Evolutionary conservation across 2,329 filamentous ascomycete species (phyloP), one percentile per base, ranked within the genome.

Genomic region (Chalaropsis thielavioides): DNA sequence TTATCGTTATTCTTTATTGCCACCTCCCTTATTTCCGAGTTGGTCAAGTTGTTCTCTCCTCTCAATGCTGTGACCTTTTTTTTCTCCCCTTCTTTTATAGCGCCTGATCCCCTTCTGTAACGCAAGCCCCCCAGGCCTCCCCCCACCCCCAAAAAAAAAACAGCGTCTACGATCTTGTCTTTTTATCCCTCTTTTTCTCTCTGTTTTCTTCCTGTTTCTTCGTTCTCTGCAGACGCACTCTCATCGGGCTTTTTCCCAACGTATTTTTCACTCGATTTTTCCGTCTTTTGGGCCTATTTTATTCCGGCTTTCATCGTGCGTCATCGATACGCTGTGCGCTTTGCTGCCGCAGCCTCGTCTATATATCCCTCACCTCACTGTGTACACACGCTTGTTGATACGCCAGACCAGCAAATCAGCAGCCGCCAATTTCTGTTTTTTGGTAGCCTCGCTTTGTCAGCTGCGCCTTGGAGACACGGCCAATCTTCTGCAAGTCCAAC

Each of bases 21-120:
- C 51, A n/a, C 27, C 27, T 56, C 24, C 24, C 51, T 56, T 56
- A 56, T 56, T 35, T 56, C 51, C 51, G 51, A n/a, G 4, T 19
- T 56, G 27, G 22, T 56, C 51, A 15, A 56, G 51, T 11, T 35
- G 51, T 31, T 19, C 24, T 56, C 22, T 56, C 27, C 51, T 35
- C 27, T 56, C 31, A n/a, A 56, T 56, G 51, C 51, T 35, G 51
- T 56, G 51, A 35, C 51, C 51, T 56, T 35, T 56, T 43, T 41
- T 41, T 41, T 10, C 15, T 41, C n/a, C n/a, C n/a, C n/a, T n/a
- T n/a, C n/a, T 51, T 54, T 35, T 56, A 56, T 35, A 56, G 51
- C 27, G 51, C 51, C 27, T 56, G 51, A 56, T 56, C 51, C 51
- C 51, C 51, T 56, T 56, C 51, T 56, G 51, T 56, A 56, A 56